These are phyloP conservation scores for Hypoxylon sp. DNA, from an alignment of 2,329 filamentous ascomycete species.

Conservation along the genomic window DNA sequence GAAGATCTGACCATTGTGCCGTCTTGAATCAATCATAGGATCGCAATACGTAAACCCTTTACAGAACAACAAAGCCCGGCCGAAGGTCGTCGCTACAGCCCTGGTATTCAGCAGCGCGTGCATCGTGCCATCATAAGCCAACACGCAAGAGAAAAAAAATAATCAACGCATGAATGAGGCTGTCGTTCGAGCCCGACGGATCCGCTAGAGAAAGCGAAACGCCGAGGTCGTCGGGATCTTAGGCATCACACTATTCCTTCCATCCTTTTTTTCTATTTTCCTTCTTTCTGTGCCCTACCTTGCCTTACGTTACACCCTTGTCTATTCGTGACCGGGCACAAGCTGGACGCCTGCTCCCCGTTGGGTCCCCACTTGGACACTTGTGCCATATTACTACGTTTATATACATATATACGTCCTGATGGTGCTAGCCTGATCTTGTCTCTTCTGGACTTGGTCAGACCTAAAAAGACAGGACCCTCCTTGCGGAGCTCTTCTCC, in stretches of 20 bases:
- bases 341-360: conserved; percentile 29
- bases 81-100: conserved; percentile 23
- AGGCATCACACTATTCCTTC: conserved; percentile 39
- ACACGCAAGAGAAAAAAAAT: conserved; percentile 12
- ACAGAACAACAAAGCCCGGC: conserved; percentile 26
- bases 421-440: conserved; percentile 29
- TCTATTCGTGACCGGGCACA: conserved; percentile 43
- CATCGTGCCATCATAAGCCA: conserved; percentile 35
- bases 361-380: conserved; percentile 35
- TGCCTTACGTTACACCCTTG: conserved; percentile 42
- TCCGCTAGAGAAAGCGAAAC: conserved; percentile 43
- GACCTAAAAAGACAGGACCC: conserved; percentile 35
- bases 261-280: conserved; percentile 21
- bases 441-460: conserved; percentile 29
- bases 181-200: conserved; percentile 46
- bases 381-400: conserved; percentile 41
- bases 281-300: conserved; percentile 30
- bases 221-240: conserved; percentile 38
- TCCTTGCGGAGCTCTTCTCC: conserved; percentile 31
- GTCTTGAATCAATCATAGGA: conserved; percentile 27
- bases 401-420: conserved; percentile 37
- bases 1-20: conserved; percentile 11
- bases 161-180: conserved; percentile 39
- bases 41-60: conserved; percentile 14
- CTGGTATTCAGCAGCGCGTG: neutral